Conservation (phyloP, 164 flowering plant genomes). For the Litsea cubeba region DNA sequence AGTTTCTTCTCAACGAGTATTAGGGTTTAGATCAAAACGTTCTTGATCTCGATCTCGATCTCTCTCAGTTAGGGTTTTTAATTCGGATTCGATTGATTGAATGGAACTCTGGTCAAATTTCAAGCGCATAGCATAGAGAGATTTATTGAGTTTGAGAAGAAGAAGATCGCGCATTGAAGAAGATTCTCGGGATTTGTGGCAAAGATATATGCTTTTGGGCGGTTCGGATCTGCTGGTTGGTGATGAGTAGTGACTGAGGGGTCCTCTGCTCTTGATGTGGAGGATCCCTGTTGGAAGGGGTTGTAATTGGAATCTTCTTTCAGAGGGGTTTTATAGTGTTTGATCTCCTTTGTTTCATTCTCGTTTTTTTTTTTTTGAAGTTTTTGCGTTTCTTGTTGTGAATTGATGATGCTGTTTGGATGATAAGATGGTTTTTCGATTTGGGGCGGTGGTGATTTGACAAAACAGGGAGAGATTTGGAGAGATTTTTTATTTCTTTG, state of each 20-base stretch:
- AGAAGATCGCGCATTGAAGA: not conserved
- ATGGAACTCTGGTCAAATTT: too few relatives aligned
- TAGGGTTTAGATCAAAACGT: not conserved
- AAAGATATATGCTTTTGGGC: not conserved
- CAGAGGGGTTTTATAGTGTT: not conserved
- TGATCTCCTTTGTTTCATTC: not conserved
- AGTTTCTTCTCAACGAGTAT: not conserved
- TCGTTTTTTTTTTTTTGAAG: too few relatives aligned
- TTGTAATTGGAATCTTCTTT: not conserved
- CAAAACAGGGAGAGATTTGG: not conserved
- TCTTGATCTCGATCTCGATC: not conserved
- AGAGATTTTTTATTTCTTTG: not conserved
- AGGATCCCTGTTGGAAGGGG: conserved; percentile 2
- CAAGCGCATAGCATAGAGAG: not conserved
- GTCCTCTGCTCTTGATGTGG: conserved; percentile 3
- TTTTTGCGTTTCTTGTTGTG: not conserved
- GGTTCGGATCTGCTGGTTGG: conserved; percentile 4
- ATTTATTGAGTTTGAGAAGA: not conserved
- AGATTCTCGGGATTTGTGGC: not conserved
- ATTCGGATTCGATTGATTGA: not conserved
- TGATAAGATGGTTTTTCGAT: not conserved
- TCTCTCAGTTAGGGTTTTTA: not conserved
- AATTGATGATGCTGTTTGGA: not conserved
- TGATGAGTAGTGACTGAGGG: not conserved
- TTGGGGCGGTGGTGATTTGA: not conserved